These are phyloP conservation scores for Calonectria ilicicola DNA, from an alignment of 2,329 filamentous ascomycete species.

Conservation along the genomic window DNA sequence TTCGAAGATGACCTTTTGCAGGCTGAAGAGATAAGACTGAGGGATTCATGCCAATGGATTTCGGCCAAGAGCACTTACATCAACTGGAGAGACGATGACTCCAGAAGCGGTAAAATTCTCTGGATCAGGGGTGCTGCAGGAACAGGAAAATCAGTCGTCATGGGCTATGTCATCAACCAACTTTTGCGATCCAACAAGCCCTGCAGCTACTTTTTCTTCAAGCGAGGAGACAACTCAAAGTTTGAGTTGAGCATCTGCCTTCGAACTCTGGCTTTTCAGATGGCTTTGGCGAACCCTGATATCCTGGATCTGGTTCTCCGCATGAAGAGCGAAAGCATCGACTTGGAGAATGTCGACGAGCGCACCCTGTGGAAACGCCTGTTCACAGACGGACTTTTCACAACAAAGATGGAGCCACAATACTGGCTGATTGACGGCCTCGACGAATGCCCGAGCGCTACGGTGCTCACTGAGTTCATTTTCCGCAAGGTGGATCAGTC, in stretches of 20 bases:
- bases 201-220: slow-evolving; percentile 43
- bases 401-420: slow-evolving; percentile 27
- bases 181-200: slow-evolving; percentile 25
- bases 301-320: slow-evolving; percentile 40
- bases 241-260: slow-evolving; percentile 38
- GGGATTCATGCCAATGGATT: slow-evolving; percentile 30
- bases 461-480: slow-evolving; percentile 40
- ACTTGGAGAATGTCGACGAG: slow-evolving; percentile 43
- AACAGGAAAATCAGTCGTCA: slow-evolving; percentile 51
- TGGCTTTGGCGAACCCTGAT: slow-evolving; percentile 35
- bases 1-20: slow-evolving; percentile 29
- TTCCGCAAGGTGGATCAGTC: slow-evolving; percentile 39
- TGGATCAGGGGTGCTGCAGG: slow-evolving; percentile 45
- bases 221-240: slow-evolving; percentile 37
- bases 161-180: slow-evolving; percentile 46
- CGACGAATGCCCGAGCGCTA: slow-evolving; percentile 35
- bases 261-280: slow-evolving; percentile 47
- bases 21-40: slow-evolving; percentile 21
- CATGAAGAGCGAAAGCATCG: slow-evolving; percentile 46
- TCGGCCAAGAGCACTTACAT: slow-evolving; percentile 26
- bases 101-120: slow-evolving; percentile 14
- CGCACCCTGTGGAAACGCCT: slow-evolving; percentile 39
- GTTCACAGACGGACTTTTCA: slow-evolving; percentile 27
- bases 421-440: slow-evolving; percentile 47
- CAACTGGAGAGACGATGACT: slow-evolving; percentile 29